Evolutionary conservation across 768 basidiomycete genomes (phyloP), one percentile per base, ranked within the genome.

Genomic region (Termitomyces sp.): DNA sequence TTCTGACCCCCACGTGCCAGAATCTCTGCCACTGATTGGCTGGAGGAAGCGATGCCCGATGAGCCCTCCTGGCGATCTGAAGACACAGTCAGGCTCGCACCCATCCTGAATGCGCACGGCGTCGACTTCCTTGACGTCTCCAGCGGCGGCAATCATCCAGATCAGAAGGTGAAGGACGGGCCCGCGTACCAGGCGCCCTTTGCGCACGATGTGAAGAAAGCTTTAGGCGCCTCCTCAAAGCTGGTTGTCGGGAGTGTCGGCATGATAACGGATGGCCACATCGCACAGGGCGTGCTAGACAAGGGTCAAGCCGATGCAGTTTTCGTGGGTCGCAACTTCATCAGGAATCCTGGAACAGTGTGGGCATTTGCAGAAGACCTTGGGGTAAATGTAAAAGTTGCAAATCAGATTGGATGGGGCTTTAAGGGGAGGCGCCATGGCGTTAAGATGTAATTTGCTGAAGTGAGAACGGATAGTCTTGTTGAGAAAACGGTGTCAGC

Each of bases 81-180:
- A 67, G 91, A 93, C 67, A 89, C 86, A 2, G 81, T 81, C 24
- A 73, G 78, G 34, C 73, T 92, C 24, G 81, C 85, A 2, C 72
- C 76, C 18, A 78, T 85, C 61, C 78, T 93, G 18, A 76, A 76
- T 18, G 78, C 81, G 15, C 78, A 84, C 46, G 89, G 89, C 6
- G 80, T 93, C 54, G 92, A 93, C 69, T 74, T 93, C 37, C 71
- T 93, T 48, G 91, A 93, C 63, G 80, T 89, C 37, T 87, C 85
- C 4, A 78, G 79, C 0, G 89, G 84, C 3, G 92, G 90, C 1
- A 82, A 78, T 54, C 73, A 78, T 58, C 67, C 76, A 1, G 64
- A 66, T 45, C 81, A 82, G 58, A 70, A 72, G 53, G 65, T 78
- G 30, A 68, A 70, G 22, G 52, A 58, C 20, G 73, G 72, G 0